Evolutionary conservation across 768 basidiomycete species (phyloP).

Genomic region (Agaricus subrufescens): DNA sequence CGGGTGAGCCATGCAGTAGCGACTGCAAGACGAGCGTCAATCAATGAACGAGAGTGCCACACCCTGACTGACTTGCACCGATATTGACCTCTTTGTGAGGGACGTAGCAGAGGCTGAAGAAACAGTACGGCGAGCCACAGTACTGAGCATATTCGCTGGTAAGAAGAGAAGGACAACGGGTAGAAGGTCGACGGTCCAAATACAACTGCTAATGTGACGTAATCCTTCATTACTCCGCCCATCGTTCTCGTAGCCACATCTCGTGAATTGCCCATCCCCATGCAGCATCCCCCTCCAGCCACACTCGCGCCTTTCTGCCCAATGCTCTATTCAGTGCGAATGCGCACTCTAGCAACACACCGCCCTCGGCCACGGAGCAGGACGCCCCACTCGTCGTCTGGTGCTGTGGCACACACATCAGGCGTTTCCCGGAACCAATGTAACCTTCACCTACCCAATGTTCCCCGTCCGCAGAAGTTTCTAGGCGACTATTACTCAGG

Average conservation of each 20-base stretch:
- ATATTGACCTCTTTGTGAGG: conserved; percentile 44
- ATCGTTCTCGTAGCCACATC: conserved; percentile 30
- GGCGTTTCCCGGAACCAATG: neutral
- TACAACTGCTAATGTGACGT: conserved; percentile 11
- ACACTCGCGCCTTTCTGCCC: conserved; percentile 19
- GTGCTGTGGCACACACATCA: neutral
- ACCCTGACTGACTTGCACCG: conserved; percentile 50
- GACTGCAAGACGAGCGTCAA: conserved; percentile 46
- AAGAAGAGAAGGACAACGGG: conserved; percentile 12
- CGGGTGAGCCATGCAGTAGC: conserved; percentile 88
- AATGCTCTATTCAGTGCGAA: neutral
- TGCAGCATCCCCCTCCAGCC: conserved; percentile 20
- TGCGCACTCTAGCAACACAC: neutral
- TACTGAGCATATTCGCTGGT: conserved; percentile 25
- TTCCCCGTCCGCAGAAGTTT: conserved; percentile 10
- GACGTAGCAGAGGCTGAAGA: conserved; percentile 17
- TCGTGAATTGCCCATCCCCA: conserved; percentile 34
- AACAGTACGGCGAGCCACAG: conserved; percentile 23
- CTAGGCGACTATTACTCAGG: conserved; percentile 14
- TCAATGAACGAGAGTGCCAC: conserved; percentile 2
- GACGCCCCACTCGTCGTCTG: neutral
- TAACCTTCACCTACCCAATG: conserved; percentile 14
- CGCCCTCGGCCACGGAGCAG: neutral
- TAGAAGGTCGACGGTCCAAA: conserved; percentile 3
- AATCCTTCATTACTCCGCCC: conserved; percentile 3